Percentiles rank a stretch among this genome's conserved stretches.
phyloP scores from a whole-genome alignment of 2,329 filamentous ascomycete genomes.

The Neofusicoccum laricinum region DNA sequence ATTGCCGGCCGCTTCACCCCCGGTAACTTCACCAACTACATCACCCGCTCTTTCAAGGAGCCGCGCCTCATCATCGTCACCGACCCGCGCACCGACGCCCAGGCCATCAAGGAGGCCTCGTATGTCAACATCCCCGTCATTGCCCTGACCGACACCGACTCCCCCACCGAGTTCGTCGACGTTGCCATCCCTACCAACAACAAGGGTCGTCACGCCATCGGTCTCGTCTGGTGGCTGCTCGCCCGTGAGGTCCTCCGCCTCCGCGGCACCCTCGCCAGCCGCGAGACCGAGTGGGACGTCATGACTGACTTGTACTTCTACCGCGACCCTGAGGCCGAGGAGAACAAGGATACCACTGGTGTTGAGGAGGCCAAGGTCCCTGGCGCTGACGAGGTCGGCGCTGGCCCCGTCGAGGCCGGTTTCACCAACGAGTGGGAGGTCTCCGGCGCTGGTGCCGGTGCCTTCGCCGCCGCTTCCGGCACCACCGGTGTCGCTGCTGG shows the following conservation, averaged over 20 bases:
- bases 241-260: constrained; percentile 99
- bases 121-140: constrained; percentile 99
- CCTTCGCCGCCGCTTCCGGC: constrained; percentile 61
- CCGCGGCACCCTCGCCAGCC: constrained; percentile 91
- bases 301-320: constrained; percentile 99
- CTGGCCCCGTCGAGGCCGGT: constrained; percentile 73
- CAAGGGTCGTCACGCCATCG: constrained; percentile 99
- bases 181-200: constrained; percentile 99
- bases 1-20: constrained; percentile 99
- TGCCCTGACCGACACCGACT: constrained; percentile 98
- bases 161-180: constrained; percentile 98
- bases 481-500: constrained; percentile 60
- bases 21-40: constrained; percentile 99
- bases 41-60: constrained; percentile 99
- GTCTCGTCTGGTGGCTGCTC: constrained; percentile 98
- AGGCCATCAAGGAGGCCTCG: constrained; percentile 99
- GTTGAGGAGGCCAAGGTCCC: constrained; percentile 83
- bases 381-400: constrained; percentile 78
- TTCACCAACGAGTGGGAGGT: constrained; percentile 88
- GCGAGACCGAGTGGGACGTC: constrained; percentile 97
- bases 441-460: constrained; percentile 61
- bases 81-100: constrained; percentile 98
- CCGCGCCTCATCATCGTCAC: constrained; percentile 99
- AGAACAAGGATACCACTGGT: constrained; percentile 86
- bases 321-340: constrained; percentile 99